Conservation (phyloP, 176 grass and related monocot species). For the Bonia amplexicaulis region DNA sequence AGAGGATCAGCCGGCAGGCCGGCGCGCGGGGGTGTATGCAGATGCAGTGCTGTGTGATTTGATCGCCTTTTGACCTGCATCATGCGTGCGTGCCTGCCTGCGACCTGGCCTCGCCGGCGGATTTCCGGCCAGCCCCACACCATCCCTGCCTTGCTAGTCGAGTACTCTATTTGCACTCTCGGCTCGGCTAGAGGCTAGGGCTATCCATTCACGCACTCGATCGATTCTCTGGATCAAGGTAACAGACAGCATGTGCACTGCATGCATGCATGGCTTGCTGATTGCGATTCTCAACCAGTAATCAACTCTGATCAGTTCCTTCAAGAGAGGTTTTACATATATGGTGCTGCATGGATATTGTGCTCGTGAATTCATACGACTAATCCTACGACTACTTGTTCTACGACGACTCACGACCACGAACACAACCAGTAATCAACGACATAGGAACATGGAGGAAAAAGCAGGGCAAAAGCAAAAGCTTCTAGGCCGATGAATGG, state of each 20-base stretch:
- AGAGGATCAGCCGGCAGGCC: background rate
- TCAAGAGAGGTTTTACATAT: too few species aligned
- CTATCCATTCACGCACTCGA: background rate
- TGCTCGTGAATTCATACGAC: background rate
- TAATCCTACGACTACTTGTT: background rate
- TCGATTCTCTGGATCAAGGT: background rate
- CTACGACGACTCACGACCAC: background rate
- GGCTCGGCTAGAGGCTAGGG: too few species aligned
- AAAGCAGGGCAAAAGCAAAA: constrained; percentile 38
- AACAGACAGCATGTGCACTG: background rate
- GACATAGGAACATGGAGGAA: constrained; percentile 11
- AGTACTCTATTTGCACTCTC: background rate
- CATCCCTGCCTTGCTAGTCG: background rate
- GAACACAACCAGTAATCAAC: too few species aligned
- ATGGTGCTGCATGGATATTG: background rate
- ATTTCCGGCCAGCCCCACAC: background rate
- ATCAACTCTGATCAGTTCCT: background rate
- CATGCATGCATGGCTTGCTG: background rate
- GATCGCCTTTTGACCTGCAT: background rate
- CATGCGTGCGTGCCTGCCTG: background rate
- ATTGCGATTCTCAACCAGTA: background rate
- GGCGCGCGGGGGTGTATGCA: background rate
- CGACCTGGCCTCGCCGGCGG: background rate
- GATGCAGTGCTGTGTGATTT: background rate
- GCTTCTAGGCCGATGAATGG: constrained; percentile 12